Evolutionary conservation across 163 green algal species (phyloP), one percentile per base, ranked within the genome.

Genomic region (Scenedesmus sp.): DNA sequence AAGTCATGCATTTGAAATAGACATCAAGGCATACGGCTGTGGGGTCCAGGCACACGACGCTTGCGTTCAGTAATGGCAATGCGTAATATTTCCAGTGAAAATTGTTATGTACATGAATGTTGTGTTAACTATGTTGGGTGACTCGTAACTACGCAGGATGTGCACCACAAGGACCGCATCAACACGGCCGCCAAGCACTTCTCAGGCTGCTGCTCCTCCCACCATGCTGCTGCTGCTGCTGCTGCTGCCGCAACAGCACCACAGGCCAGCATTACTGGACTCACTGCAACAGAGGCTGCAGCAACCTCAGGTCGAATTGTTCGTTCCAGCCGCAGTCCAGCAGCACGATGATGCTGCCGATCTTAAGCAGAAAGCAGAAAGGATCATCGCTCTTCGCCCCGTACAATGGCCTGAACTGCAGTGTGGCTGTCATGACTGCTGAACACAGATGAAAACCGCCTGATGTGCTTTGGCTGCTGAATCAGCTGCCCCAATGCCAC

Each of bases 301-400:
- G 88, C 30, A 95, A 33, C 0, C 56, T 70, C 4, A 83, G 16
- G 49, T 97, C 90, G 59, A 96, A 98, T 1, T n/a, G 37, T 3
- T 98, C 97, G 68, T 95, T 92, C 97, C 97, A 99, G 37, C 97
- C 97, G 86, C 97, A 99, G 81, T 99, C 97, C 15, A 99, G 88
- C 83, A 99, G 86, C 33, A 98, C 91, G 6, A 85, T 95, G 43
- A 96, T 81, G 40, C 15, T 87, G 59, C 96, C 94, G 1, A 98
- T 89, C 42, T 96, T 73, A 44, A 99, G 91, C 59, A 98, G 90
- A 68, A 96, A 97, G 89, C 94, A 96, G 10, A 98, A 90, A 42
- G 96, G 95, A 26, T 94, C 85, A 15, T 89, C 87, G 33, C 76
- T 61, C 33, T 92, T 43, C 30, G 92, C 94, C 24, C 95, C 96